Base-by-base conservation (phyloP, 2,329 filamentous ascomycete species). In the Lachnellula willkommii region DNA sequence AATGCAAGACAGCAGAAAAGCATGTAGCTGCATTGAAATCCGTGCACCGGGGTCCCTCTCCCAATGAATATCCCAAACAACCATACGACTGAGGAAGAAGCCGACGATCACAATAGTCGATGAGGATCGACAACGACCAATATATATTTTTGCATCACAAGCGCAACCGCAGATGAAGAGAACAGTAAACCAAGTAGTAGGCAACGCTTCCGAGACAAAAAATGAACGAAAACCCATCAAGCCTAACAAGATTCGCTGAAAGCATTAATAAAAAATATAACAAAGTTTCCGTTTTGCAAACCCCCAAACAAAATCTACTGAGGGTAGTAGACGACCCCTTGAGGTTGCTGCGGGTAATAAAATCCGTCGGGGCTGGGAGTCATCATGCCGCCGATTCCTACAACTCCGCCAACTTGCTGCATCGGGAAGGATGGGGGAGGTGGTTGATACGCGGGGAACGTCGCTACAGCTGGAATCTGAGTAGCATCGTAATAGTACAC, bases 401-500 rank as follows among this genome's bases (percentile, higher is more conserved):
- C 77, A 47, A 84, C 77, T 45, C 79, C 81, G 17, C 76, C 75
- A 54, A 73, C 69, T 45, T 73, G 72, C 46, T 79, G 74, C 51
- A 80, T 75, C 9, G 79, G 73, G 65, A 85, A 89, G 54, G 76
- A 69, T 56, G 77, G 79, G 40, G 28, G 28, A 12, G 77, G 70
- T 54, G 77, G 74, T 32, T 76, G 73, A 61, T 81, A 82, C 47
- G 70, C 69, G 36, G 74, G 65, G 54, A 74, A 74, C 43, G 65
- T 65, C 32, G 70, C 66, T 20, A 71, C 65, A 32, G 68, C 64
- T 26, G 82, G 76, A 48, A 92, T 75, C 68, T 91, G 87, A n/a
- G 85, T 80, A 7, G 89, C 80, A 68, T 95, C 89, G 66, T 91
- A 92, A 70, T 96, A 99, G 72, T 95, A 97, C 1, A 96, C 91